Percentiles rank a stretch among this genome's conserved stretches.
phyloP scores from a whole-genome alignment of 225 moss, liverwort and hornwort genomes.

The Polytrichum formosum region DNA sequence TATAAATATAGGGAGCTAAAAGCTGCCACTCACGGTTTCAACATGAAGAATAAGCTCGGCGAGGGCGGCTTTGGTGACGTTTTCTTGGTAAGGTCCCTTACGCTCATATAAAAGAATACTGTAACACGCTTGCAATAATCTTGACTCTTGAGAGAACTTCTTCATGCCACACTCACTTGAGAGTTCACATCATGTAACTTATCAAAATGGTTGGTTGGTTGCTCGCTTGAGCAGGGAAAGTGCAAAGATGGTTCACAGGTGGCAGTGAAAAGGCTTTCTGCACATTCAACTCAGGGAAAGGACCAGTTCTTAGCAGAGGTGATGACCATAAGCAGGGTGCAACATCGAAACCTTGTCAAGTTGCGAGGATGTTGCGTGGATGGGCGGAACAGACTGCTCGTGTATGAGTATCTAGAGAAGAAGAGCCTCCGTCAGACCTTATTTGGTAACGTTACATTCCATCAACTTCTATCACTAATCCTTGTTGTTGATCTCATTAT shows the following conservation, averaged over 20 bases:
- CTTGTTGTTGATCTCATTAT: too few relatives aligned
- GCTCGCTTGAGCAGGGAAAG: slow-evolving; percentile 24
- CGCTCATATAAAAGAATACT: too few relatives aligned
- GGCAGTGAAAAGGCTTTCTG: slow-evolving; percentile 51
- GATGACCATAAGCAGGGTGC: slow-evolving; percentile 49
- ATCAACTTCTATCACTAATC: neutral
- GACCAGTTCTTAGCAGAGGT: slow-evolving; percentile 60
- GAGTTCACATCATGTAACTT: too few relatives aligned
- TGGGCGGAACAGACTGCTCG: slow-evolving; percentile 46
- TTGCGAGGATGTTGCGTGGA: slow-evolving; percentile 59
- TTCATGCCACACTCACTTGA: too few relatives aligned
- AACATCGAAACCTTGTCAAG: slow-evolving; percentile 63
- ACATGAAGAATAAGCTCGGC: slow-evolving; percentile 58
- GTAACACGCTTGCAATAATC: too few relatives aligned
- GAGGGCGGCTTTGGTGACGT: slow-evolving; percentile 81
- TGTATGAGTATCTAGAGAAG: slow-evolving; percentile 61
- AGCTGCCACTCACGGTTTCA: slow-evolving; percentile 57
- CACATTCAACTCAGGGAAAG: slow-evolving; percentile 39
- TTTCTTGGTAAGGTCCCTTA: slow-evolving; percentile 33
- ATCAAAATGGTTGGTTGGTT: too few relatives aligned
- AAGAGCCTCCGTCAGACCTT: slow-evolving; percentile 49
- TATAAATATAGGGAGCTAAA: slow-evolving; percentile 54
- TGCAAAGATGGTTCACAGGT: slow-evolving; percentile 49
- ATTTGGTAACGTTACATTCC: slow-evolving; percentile 28
- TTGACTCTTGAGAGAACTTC: too few relatives aligned